Conservation (phyloP, 139 green algal species). For the Deuterostichococcus epilithicus region DNA sequence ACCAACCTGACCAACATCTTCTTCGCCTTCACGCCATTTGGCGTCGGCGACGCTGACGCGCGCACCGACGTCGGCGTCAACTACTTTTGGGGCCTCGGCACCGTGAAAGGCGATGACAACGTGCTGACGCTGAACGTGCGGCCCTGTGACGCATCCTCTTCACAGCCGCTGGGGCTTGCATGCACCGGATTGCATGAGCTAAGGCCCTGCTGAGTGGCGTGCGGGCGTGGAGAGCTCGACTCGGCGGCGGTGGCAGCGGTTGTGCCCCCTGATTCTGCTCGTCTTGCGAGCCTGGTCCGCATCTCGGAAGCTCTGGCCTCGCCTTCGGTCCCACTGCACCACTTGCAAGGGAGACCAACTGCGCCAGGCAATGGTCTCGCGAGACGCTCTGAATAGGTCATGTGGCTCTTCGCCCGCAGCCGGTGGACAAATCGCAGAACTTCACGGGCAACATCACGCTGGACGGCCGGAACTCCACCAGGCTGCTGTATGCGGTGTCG, state of each 20-base stretch:
- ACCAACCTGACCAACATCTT: slow-evolving; percentile 26
- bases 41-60: neutral
- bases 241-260: no score
- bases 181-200: no score
- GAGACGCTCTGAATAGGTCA: slow-evolving; percentile 27
- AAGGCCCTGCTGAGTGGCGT: no score
- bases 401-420: slow-evolving; percentile 1
- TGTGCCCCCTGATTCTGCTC: no score
- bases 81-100: slow-evolving; percentile 55
- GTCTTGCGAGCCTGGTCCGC: no score
- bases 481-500: neutral
- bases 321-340: no score
- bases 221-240: no score
- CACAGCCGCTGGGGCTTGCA: no score
- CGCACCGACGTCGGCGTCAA: slow-evolving; percentile 4
- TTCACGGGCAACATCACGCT: slow-evolving; percentile 8
- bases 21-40: slow-evolving; percentile 43
- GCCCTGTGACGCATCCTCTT: neutral
- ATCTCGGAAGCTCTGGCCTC: no score
- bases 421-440: neutral
- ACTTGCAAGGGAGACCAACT: no score
- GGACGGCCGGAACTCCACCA: neutral
- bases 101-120: slow-evolving; percentile 19
- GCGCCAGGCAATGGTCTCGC: no score
- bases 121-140: slow-evolving; percentile 20